Base-by-base conservation (phyloP, 257 asterid species). In the Phtheirospermum japonicum region DNA sequence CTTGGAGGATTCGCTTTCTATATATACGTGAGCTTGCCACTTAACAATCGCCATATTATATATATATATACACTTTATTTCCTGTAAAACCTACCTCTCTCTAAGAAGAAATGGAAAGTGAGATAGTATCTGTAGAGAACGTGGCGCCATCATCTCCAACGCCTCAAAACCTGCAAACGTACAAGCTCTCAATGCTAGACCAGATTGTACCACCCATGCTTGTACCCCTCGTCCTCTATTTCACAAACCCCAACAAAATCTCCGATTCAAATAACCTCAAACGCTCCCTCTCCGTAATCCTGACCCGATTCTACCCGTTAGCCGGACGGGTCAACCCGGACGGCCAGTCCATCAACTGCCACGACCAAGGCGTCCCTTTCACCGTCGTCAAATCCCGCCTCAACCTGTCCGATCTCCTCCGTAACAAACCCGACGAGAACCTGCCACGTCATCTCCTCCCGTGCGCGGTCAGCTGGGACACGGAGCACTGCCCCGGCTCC, bases 121-220 rank as follows among this genome's bases (percentile, higher is more conserved):
- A 39, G 45, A 39, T 10, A 10, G 7, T 39, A 2, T 7, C 45
- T 0, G 7, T 0, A 39, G n/a, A 39, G n/a, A 39, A 39, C n/a
- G 45, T 39, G 45, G 10, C 4, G n/a, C 45, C 45, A 39, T 39
- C 45, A 0, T 39, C 45, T 39, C 45, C 45, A 16, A 68, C 74
- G 0, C 77, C 78, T 34, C 64, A 34, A 28, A 56, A 67, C 61
- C 71, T 76, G 1, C 20, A 26, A 48, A 64, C 13, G 4, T 65
- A 76, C 75, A 55, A 56, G 14, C 28, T 76, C 48, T 64, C 78
- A 0, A 37, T 64, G 60, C 61, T 76, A 0, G 81, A 76, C 46
- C 78, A 72, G 16, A n/a, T 60, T 0, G 14, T 8, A 0, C 68
- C 73, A 2, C 37, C 74, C 14, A 56, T 54, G 36, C 48, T 31